A percentile compares a stretch with the other conserved stretches of the same genome.
phyloP scores from a whole-genome alignment of 768 basidiomycete genomes.

The Suillus fuscotomentosus region DNA sequence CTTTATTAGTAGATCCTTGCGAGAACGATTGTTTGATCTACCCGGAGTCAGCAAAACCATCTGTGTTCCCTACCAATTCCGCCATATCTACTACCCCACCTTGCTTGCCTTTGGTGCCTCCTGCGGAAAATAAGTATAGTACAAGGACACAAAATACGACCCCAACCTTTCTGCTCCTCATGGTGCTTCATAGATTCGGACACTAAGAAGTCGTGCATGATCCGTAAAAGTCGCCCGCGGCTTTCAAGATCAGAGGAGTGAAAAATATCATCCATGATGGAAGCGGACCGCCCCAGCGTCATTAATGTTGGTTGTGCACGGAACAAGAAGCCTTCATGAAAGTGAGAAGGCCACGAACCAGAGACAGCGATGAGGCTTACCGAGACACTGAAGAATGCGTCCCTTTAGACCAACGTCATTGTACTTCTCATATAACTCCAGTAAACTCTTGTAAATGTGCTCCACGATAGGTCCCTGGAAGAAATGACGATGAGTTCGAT shows the following conservation, averaged over 20 bases:
- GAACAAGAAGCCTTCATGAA: slow-evolving; percentile 76
- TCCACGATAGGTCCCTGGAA: slow-evolving; percentile 71
- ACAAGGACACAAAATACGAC: not conserved
- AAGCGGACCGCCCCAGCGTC: slow-evolving; percentile 73
- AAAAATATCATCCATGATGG: slow-evolving; percentile 91
- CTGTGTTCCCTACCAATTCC: slow-evolving; percentile 91
- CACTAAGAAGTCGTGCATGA: slow-evolving; percentile 89
- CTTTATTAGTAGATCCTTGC: not conserved
- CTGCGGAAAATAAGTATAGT: slow-evolving; percentile 8
- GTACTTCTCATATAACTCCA: slow-evolving; percentile 72
- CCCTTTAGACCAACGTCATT: slow-evolving; percentile 55
- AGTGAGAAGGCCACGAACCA: not conserved
- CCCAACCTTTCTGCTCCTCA: slow-evolving; percentile 63
- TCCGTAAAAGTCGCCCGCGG: slow-evolving; percentile 72
- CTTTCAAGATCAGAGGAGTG: slow-evolving; percentile 68
- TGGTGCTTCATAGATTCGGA: slow-evolving; percentile 81
- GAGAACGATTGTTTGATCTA: slow-evolving; percentile 36
- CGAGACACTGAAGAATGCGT: slow-evolving; percentile 84
- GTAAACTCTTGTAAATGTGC: slow-evolving; percentile 71
- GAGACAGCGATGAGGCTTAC: slow-evolving; percentile 38
- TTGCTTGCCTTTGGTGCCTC: slow-evolving; percentile 18
- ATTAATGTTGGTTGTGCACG: slow-evolving; percentile 90
- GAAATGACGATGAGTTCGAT: not conserved
- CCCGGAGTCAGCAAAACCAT: slow-evolving; percentile 97
- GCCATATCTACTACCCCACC: slow-evolving; percentile 76